These are phyloP conservation scores for Epichloe elymi DNA, from an alignment of 2,329 filamentous ascomycete genomes.

Conservation along the genomic window DNA sequence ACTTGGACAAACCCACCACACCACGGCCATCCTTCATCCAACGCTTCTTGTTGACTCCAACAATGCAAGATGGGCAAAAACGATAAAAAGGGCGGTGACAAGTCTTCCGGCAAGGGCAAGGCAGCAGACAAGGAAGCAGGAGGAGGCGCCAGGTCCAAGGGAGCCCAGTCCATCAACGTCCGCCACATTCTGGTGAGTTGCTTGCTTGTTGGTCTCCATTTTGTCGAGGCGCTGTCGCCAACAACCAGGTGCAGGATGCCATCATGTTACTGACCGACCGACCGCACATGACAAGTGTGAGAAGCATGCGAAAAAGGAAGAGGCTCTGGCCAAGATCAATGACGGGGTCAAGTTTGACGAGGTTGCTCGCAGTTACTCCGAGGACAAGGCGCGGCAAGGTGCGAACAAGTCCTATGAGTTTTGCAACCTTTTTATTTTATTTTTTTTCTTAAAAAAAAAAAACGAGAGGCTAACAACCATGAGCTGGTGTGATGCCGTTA, in stretches of 20 bases:
- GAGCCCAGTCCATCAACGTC: conserved; percentile 57
- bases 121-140: conserved; percentile 19
- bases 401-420: conserved; percentile 3
- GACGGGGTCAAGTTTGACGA: conserved; percentile 61
- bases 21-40: too few relatives aligned
- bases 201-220: background rate
- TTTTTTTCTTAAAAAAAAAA: background rate
- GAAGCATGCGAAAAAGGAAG: conserved; percentile 67
- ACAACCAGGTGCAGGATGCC: too few relatives aligned
- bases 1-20: too few relatives aligned
- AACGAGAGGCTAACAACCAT: background rate
- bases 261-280: background rate
- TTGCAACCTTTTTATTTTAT: background rate
- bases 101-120: conserved; percentile 17
- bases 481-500: background rate
- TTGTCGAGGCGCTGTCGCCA: too few relatives aligned
- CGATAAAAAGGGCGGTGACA: conserved; percentile 29
- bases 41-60: too few relatives aligned
- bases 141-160: conserved; percentile 30
- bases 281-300: conserved; percentile 40
- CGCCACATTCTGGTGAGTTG: conserved; percentile 52
- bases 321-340: conserved; percentile 55
- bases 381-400: conserved; percentile 64
- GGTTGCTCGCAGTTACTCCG: conserved; percentile 58
- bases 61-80: conserved; percentile 22